Percentiles rank a stretch among this genome's conserved stretches.
phyloP scores from a whole-genome alignment of 2,329 filamentous ascomycete genomes.

The Dendrostoma leiphaemia region DNA sequence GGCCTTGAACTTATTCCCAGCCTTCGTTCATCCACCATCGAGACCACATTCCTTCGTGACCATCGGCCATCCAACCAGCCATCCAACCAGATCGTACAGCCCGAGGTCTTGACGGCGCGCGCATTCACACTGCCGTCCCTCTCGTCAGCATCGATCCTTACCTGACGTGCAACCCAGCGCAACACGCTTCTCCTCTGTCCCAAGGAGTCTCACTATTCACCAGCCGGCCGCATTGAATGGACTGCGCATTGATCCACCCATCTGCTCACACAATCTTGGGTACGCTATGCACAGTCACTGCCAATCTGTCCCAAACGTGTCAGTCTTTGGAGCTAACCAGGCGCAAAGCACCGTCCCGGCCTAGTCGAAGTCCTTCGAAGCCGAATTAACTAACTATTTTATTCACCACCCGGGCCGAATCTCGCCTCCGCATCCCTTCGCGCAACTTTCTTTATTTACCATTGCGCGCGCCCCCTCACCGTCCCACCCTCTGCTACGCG shows the following conservation, averaged over 20 bases:
- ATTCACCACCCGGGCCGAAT: neutral
- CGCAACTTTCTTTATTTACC: conserved; percentile 12
- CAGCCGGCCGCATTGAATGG: neutral
- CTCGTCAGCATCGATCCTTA: neutral
- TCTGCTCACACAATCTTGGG: neutral
- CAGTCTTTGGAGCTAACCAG: neutral
- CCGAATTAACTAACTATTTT: neutral
- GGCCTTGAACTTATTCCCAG: neutral
- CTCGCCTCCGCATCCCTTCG: conserved; percentile 14
- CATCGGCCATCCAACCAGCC: neutral
- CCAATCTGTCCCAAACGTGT: neutral
- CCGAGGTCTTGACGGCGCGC: too few relatives aligned
- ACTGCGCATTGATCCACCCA: neutral
- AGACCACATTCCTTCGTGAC: neutral
- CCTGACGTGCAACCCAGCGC: neutral
- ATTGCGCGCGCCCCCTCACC: neutral
- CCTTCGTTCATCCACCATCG: neutral
- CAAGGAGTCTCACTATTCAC: too few relatives aligned
- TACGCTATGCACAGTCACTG: neutral
- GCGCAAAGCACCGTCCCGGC: neutral
- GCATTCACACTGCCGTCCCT: too few relatives aligned
- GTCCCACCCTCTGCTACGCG: neutral
- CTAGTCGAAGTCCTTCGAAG: neutral
- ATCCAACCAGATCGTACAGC: neutral
- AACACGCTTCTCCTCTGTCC: too few relatives aligned